phyloP scores from a whole-genome alignment of 495 filamentous ascomycete species.

The Talaromyces liani region DNA sequence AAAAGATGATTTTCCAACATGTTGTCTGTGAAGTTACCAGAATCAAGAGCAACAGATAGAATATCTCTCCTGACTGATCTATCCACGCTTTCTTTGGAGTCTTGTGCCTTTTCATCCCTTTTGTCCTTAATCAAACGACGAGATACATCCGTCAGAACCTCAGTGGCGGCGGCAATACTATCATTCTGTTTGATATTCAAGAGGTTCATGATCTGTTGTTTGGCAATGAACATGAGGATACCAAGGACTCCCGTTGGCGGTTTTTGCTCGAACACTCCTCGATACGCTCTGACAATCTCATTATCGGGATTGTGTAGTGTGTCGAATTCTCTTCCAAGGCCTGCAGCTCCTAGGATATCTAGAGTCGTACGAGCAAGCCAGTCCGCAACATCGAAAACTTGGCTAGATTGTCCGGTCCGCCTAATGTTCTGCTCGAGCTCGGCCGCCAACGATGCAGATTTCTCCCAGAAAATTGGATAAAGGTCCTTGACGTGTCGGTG shows the following conservation, averaged over 20 bases:
- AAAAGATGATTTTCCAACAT: conserved; percentile 68
- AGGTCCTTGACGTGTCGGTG: conserved; percentile 65
- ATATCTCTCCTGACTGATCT: conserved; percentile 47
- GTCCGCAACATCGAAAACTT: conserved; percentile 44
- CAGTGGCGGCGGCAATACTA: conserved; percentile 42
- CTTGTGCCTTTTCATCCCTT: conserved; percentile 49
- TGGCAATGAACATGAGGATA: conserved; percentile 34
- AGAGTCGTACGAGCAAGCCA: conserved; percentile 53
- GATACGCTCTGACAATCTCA: conserved; percentile 39
- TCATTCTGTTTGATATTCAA: conserved; percentile 62
- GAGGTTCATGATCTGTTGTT: conserved; percentile 32
- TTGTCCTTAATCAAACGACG: conserved; percentile 61
- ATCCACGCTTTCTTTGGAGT: conserved; percentile 37
- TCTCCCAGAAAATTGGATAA: conserved; percentile 64
- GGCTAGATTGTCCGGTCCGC: conserved; percentile 11
- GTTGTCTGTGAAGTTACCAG: conserved; percentile 55
- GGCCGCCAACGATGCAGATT: conserved; percentile 16
- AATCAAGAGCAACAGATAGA: conserved; percentile 59
- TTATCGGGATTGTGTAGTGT: conserved; percentile 51
- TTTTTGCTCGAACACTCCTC: conserved; percentile 12
- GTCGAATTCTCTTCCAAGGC: conserved; percentile 65
- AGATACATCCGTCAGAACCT: conserved; percentile 54
- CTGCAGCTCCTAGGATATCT: conserved; percentile 70
- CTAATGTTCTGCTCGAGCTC: background rate
- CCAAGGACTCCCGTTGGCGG: conserved; percentile 13